Conservation (phyloP, 1,284 basidiomycete genomes). For the Leccinum laetum region DNA sequence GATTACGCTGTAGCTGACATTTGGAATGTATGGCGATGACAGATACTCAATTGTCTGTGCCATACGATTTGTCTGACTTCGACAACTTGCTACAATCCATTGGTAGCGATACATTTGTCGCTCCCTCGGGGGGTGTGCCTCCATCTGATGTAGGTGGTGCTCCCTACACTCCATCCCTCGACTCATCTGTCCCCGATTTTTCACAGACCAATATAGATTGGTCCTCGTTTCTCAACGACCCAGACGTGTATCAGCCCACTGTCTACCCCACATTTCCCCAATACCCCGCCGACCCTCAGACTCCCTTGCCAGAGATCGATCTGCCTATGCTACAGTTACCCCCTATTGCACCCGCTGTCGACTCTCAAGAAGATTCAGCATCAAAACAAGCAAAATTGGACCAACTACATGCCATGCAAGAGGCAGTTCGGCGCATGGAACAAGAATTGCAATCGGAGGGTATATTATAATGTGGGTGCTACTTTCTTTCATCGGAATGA, state of each 20-base stretch:
- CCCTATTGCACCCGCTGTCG: neutral
- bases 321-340: constrained; percentile 29
- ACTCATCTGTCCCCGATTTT: constrained; percentile 1
- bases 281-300: neutral
- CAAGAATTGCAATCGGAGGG: constrained; percentile 28
- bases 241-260: constrained; percentile 6
- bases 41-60: neutral
- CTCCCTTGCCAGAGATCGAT: constrained; percentile 23
- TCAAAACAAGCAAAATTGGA: constrained; percentile 19
- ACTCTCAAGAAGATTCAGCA: constrained; percentile 1
- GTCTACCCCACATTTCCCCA: constrained; percentile 4
- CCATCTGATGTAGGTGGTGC: neutral
- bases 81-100: constrained; percentile 20
- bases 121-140: neutral
- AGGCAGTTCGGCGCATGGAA: constrained; percentile 27
- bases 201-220: constrained; percentile 15
- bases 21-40: neutral
- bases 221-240: constrained; percentile 16
- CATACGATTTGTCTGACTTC: constrained; percentile 3
- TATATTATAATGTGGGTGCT: constrained; percentile 13
- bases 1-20: neutral
- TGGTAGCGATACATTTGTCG: neutral
- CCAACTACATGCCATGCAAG: constrained; percentile 28
- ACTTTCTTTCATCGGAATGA: neutral
- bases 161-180: neutral